These are phyloP conservation scores for Amphicarpaea edgeworthii DNA, from an alignment of 306 rosid species.

Conservation along the genomic window DNA sequence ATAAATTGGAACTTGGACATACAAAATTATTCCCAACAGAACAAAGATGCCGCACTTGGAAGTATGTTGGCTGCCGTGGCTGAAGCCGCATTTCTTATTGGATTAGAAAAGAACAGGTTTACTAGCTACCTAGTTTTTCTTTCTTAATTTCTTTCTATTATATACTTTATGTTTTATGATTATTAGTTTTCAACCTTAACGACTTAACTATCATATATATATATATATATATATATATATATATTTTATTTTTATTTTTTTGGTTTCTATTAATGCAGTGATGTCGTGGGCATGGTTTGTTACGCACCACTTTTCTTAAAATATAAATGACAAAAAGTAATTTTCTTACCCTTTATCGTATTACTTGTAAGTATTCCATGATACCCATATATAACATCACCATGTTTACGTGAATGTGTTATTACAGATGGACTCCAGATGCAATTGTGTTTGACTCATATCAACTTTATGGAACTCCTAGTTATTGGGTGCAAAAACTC, in stretches of 20 bases:
- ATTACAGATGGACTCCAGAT: neutral
- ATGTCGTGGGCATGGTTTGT: neutral
- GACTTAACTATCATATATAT: too few species aligned
- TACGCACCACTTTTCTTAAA: slow-evolving; percentile 6
- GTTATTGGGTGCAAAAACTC: slow-evolving; percentile 4
- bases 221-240: too few species aligned
- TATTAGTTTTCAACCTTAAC: too few species aligned
- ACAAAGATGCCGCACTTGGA: slow-evolving; percentile 6
- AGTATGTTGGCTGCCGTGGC: slow-evolving; percentile 3
- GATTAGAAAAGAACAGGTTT: slow-evolving; percentile 24
- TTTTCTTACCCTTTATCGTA: neutral
- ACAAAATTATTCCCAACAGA: too few species aligned
- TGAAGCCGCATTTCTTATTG: slow-evolving; percentile 25
- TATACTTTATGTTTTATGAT: too few species aligned
- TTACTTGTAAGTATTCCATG: neutral
- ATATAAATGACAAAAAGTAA: neutral
- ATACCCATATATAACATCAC: neutral
- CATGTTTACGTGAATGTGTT: neutral
- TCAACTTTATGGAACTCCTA: slow-evolving; percentile 1
- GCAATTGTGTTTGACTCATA: slow-evolving; percentile 3
- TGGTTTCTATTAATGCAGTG: too few species aligned
- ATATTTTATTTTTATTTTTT: too few species aligned
- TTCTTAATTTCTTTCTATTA: too few species aligned
- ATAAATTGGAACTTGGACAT: too few species aligned
- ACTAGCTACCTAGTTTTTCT: too few species aligned